phyloP scores from a whole-genome alignment of 495 filamentous ascomycete species.

The Cercophora samala region DNA sequence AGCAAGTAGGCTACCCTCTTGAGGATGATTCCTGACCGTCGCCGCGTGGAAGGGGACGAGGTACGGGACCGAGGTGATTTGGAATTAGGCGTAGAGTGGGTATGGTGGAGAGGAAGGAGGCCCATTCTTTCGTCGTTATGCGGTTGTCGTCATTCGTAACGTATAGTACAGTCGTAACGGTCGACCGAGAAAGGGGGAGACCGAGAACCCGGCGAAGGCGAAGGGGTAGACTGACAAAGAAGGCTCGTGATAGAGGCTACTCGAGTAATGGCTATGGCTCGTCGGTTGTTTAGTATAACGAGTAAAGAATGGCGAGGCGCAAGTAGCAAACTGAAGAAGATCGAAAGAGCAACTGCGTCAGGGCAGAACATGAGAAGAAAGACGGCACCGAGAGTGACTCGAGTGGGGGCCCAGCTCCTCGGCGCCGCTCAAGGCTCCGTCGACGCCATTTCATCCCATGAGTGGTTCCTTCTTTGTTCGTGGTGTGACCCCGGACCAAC shows the following conservation, averaged over 20 bases:
- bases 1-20: slow-evolving; percentile 4
- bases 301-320: neutral
- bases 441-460: neutral
- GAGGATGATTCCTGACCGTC: neutral
- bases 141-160: neutral
- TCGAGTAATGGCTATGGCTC: neutral
- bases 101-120: neutral
- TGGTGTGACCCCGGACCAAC: neutral
- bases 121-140: neutral
- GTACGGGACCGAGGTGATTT: neutral
- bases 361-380: neutral
- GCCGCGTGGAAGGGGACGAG: neutral
- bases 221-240: too few species aligned
- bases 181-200: neutral
- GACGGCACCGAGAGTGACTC: neutral
- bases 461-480: neutral
- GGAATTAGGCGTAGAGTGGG: neutral
- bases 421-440: neutral
- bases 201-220: neutral
- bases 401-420: neutral
- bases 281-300: neutral
- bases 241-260: too few species aligned
- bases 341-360: too few species aligned
- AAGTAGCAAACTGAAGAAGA: neutral
- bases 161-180: neutral